phyloP scores from a whole-genome alignment of 306 rosid genomes.

The Hippophae rhamnoides region DNA sequence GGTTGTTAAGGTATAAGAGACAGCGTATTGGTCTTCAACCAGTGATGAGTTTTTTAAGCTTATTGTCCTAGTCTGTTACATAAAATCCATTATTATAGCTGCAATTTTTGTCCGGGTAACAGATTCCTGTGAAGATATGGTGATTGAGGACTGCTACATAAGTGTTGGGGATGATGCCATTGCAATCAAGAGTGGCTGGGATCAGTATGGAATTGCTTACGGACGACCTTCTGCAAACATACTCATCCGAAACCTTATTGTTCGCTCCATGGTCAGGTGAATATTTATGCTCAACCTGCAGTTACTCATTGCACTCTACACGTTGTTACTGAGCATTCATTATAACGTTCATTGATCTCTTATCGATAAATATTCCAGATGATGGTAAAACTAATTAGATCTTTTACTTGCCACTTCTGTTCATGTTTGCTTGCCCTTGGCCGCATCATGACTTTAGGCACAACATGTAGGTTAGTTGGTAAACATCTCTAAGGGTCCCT shows the following conservation, averaged over 20 bases:
- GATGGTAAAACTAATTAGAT: too few relatives aligned
- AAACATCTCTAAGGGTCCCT: too few relatives aligned
- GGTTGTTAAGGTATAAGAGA: not conserved
- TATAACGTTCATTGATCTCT: too few relatives aligned
- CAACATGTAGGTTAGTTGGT: too few relatives aligned
- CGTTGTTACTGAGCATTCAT: too few relatives aligned
- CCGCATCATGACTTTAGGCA: too few relatives aligned
- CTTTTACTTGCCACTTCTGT: too few relatives aligned
- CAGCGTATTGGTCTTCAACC: slow-evolving; percentile 4
- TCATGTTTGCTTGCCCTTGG: too few relatives aligned
- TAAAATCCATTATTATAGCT: slow-evolving; percentile 4
- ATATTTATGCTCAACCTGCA: slow-evolving; percentile 8
- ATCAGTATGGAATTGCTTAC: slow-evolving; percentile 89
- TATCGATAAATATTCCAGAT: too few relatives aligned
- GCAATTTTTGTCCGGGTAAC: slow-evolving; percentile 8
- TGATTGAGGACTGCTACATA: slow-evolving; percentile 90
- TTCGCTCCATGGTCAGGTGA: slow-evolving; percentile 99
- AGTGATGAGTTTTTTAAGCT: slow-evolving; percentile 3
- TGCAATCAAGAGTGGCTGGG: slow-evolving; percentile 99
- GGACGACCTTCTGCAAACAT: slow-evolving; percentile 78
- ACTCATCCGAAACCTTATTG: slow-evolving; percentile 76
- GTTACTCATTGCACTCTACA: not conserved
- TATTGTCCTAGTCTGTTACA: not conserved
- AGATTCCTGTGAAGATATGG: slow-evolving; percentile 98
- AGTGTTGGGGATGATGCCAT: slow-evolving; percentile 95